Conservation (phyloP, 768 basidiomycete genomes). For the Psilocybe azurescens region DNA sequence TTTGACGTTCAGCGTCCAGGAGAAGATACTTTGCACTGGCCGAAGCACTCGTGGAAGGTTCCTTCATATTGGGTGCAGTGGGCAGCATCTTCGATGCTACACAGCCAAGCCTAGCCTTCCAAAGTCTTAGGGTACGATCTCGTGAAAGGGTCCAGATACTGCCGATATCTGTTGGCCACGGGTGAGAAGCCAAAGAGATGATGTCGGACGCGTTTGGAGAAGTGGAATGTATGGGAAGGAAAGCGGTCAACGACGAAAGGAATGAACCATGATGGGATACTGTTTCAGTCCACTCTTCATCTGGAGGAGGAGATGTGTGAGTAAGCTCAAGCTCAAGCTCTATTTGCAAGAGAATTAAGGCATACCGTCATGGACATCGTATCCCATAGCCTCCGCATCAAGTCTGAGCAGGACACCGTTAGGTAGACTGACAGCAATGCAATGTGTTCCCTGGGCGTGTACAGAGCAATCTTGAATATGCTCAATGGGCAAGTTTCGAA, state of each 20-base stretch:
- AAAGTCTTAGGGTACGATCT: conserved; percentile 83
- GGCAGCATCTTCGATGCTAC: conserved; percentile 63
- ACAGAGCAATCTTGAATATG: conserved; percentile 47
- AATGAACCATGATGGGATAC: conserved; percentile 69
- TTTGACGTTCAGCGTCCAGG: conserved; percentile 65
- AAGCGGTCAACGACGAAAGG: conserved; percentile 68
- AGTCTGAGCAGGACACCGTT: conserved; percentile 72
- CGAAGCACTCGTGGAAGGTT: conserved; percentile 20
- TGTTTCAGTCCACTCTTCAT: conserved; percentile 78
- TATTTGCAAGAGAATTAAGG: conserved; percentile 17
- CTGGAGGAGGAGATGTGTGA: conserved; percentile 14
- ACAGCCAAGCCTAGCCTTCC: conserved; percentile 80
- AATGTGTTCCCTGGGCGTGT: conserved; percentile 72
- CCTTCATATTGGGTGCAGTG: conserved; percentile 23
- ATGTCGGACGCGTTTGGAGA: conserved; percentile 60
- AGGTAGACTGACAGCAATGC: conserved; percentile 63
- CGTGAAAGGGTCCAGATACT: conserved; percentile 87
- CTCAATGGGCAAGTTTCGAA: conserved; percentile 54
- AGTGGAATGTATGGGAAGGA: conserved; percentile 59
- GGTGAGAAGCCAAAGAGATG: conserved; percentile 72
- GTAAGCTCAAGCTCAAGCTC: conserved; percentile 19
- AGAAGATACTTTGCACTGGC: conserved; percentile 40
- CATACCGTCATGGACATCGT: conserved; percentile 65
- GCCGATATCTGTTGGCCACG: conserved; percentile 76
- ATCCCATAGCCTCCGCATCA: conserved; percentile 64